Percentiles rank a stretch among this genome's conserved stretches.
These are phyloP conservation scores for Epichloe typhina DNA, from an alignment of 2,329 filamentous ascomycete species.

Conservation along the genomic window DNA sequence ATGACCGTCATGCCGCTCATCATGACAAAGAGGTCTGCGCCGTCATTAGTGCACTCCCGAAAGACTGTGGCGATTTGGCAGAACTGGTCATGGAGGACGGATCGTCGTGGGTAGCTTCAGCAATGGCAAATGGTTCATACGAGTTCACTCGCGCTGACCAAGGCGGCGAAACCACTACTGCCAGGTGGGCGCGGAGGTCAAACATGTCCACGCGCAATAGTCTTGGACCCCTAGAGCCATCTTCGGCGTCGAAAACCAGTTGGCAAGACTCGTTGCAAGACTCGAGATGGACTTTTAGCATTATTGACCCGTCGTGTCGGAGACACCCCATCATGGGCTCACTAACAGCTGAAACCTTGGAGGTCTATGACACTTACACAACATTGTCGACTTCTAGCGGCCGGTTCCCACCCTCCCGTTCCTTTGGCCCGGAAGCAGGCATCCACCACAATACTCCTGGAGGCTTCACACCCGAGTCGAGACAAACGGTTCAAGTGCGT, in stretches of 20 bases:
- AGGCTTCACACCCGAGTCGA: constrained; percentile 14
- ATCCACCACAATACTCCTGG: constrained; percentile 11
- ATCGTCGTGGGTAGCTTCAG: constrained; percentile 41
- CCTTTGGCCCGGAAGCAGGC: constrained; percentile 15
- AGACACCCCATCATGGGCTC: constrained; percentile 64
- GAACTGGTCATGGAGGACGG: constrained; percentile 57
- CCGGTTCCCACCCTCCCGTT: constrained; percentile 32
- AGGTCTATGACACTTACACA: constrained; percentile 56
- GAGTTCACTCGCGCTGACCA: constrained; percentile 51
- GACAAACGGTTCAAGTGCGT: constrained; percentile 17
- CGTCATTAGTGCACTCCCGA: constrained; percentile 50
- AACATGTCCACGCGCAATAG: constrained; percentile 10
- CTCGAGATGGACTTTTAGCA: constrained; percentile 60
- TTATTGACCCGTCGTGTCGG: constrained; percentile 54
- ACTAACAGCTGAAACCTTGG: constrained; percentile 48
- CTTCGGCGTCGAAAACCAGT: constrained; percentile 11
- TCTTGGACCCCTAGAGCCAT: constrained; percentile 7
- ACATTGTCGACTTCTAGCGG: constrained; percentile 37
- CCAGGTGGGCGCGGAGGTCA: constrained; percentile 52
- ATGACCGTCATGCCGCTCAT: constrained; percentile 33
- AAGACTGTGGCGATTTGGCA: constrained; percentile 34
- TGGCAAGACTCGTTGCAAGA: constrained; percentile 21
- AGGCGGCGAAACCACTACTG: constrained; percentile 44
- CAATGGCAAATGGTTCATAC: constrained; percentile 43
- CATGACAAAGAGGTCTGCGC: constrained; percentile 46